Base-by-base conservation (phyloP, 1,284 basidiomycete genomes). In the Leccinum griseonigrum region DNA sequence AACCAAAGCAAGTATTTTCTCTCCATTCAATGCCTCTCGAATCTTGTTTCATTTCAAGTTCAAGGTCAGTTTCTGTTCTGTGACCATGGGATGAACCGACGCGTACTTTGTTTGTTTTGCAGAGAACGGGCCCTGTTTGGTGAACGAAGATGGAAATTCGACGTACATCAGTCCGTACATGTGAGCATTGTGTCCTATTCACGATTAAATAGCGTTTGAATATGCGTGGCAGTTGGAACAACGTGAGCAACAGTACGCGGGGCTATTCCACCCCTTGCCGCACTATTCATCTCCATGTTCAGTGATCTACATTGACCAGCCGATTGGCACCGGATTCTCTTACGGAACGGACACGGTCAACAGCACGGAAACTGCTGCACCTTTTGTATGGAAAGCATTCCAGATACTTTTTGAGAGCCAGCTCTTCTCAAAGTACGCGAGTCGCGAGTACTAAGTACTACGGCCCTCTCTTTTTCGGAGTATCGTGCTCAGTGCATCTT, bases 281-380 rank as follows among this genome's bases (percentile, higher is more conserved):
- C 38, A 22, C 18, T 9, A 31, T 26, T 26, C 22, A 58, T 54
- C 1, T 22, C 34, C 2, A 10, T 9, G 28, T n/a, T 56, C 10
- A 88, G 85, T 88, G 72, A 85, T 92, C 54, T 91, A 90, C 68
- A 85, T 91, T 57, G 89, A 91, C 71, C 89, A 92, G 71, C 90
- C 89, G 1, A 85, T 89, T 57, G 85, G 85, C 0, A 84, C 85
- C 5, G 86, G 87, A 2, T 88, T 88, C 70, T 88, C 86, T 4
- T 84, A 81, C 60, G 86, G 87, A 2, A 80, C 73, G 0, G 81
- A 84, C 59, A 78, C 79, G 0, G 79, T 79, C 18, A 84, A 85
- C 64, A 86, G 83, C 70, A 87, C 86, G 0, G 68, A 79, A 55
- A 65, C 83, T 38, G 78, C 79, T 0, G 78, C 80, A 1, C 76